A percentile compares a stretch with the other conserved stretches of the same genome.
Conservation (phyloP, 768 basidiomycete species). For the Kwoniella europaea region DNA sequence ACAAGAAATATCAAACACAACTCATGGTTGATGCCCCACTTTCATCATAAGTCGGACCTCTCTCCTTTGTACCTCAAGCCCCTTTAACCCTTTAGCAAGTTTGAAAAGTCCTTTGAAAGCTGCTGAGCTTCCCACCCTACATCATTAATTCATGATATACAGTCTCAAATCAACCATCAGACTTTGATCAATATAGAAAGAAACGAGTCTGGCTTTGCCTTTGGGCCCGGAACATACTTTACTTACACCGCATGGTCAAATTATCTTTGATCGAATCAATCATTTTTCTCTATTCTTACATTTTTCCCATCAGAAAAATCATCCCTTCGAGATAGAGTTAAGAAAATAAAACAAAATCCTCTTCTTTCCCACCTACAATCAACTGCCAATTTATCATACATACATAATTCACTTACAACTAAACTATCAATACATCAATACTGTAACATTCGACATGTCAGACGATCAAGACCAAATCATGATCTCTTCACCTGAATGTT, state of each 20-base stretch:
- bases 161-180: not conserved
- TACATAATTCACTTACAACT: no score
- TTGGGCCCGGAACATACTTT: no score
- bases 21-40: not conserved
- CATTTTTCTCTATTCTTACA: no score
- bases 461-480: conserved; percentile 6
- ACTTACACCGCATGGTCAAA: no score
- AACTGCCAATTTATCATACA: no score
- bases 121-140: not conserved
- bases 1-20: not conserved
- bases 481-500: conserved; percentile 6
- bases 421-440: not conserved
- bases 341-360: no score
- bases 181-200: not conserved
- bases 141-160: not conserved
- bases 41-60: not conserved
- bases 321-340: no score
- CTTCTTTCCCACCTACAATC: no score
- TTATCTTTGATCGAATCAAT: no score
- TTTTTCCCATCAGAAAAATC: no score
- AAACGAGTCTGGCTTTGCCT: no score
- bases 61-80: not conserved
- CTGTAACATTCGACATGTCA: not conserved
- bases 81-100: not conserved
- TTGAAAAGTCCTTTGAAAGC: not conserved